These are phyloP conservation scores for Torulaspora microellipsoides DNA, from an alignment of 805 yeast genomes.

Conservation along the genomic window DNA sequence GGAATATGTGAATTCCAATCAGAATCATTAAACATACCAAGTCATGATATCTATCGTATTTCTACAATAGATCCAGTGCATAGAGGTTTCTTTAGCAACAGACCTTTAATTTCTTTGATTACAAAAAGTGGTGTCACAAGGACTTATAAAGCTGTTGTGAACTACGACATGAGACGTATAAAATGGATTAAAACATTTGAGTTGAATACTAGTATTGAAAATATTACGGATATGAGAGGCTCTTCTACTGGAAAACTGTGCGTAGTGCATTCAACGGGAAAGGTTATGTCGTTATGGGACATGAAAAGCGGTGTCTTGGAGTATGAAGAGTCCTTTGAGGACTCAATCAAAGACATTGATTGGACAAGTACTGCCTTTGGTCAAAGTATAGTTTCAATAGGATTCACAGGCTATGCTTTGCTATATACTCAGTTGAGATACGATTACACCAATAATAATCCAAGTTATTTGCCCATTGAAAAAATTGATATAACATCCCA, in stretches of 20 bases:
- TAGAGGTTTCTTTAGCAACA: slow-evolving; percentile 32
- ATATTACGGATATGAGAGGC: slow-evolving; percentile 57
- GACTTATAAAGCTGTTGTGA: slow-evolving; percentile 43
- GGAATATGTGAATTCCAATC: slow-evolving; percentile 37
- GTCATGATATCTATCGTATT: slow-evolving; percentile 40
- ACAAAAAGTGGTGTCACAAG: slow-evolving; percentile 47
- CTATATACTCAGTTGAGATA: slow-evolving; percentile 79
- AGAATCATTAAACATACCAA: slow-evolving; percentile 21
- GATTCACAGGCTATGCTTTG: slow-evolving; percentile 58
- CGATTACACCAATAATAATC: slow-evolving; percentile 78
- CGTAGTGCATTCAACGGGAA: slow-evolving; percentile 52
- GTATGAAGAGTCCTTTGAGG: slow-evolving; percentile 43
- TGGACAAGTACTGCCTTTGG: slow-evolving; percentile 73
- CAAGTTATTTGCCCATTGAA: slow-evolving; percentile 73
- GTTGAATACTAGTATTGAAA: slow-evolving; percentile 51
- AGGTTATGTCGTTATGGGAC: slow-evolving; percentile 73
- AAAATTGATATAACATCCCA: slow-evolving; percentile 63
- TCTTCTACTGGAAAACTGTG: slow-evolving; percentile 76
- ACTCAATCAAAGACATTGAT: slow-evolving; percentile 63
- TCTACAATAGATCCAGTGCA: slow-evolving; percentile 65
- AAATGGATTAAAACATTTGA: slow-evolving; percentile 50
- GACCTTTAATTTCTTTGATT: slow-evolving; percentile 53
- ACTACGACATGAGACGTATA: slow-evolving; percentile 26
- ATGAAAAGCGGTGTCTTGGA: slow-evolving; percentile 61
- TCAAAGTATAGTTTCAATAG: slow-evolving; percentile 75